These are phyloP conservation scores for Crataegus laevigata DNA, from an alignment of 306 rosid genomes.

Conservation along the genomic window DNA sequence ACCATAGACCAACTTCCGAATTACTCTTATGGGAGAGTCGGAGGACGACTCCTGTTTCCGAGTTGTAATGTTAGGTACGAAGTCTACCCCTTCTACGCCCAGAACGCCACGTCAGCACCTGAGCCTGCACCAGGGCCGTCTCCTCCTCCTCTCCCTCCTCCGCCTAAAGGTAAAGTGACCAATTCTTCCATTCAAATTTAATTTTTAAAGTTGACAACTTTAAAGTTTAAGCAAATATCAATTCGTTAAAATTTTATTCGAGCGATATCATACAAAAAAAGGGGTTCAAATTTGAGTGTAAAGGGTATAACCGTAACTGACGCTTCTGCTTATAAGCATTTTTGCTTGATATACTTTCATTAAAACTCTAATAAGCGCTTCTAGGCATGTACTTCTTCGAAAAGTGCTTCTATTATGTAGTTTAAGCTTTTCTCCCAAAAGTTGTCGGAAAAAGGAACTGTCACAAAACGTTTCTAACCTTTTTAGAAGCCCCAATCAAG, in stretches of 20 bases:
- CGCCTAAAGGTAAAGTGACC: neutral
- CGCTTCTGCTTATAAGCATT: neutral
- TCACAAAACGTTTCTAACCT: too few species aligned
- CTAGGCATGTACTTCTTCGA: too few species aligned
- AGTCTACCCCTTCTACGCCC: neutral
- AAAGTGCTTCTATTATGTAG: neutral
- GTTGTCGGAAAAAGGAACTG: too few species aligned
- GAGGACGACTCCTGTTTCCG: neutral
- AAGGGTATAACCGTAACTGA: constrained; percentile 17
- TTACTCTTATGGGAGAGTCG: constrained; percentile 3
- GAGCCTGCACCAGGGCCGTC: neutral
- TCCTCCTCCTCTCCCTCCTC: neutral
- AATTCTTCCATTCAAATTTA: too few species aligned
- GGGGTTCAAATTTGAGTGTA: too few species aligned
- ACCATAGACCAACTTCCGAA: constrained; percentile 3
- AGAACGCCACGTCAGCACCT: neutral
- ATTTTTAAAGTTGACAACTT: too few species aligned
- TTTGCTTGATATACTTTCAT: neutral
- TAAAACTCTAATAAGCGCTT: too few species aligned
- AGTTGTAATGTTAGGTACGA: constrained; percentile 2
- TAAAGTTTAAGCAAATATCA: too few species aligned
- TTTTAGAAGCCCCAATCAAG: too few species aligned
- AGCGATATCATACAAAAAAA: too few species aligned
- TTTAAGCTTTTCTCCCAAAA: too few species aligned
- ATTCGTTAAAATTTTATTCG: too few species aligned